Evolutionary conservation across 257 asterid genomes (phyloP).

Genomic region (Plectranthus barbatus): DNA sequence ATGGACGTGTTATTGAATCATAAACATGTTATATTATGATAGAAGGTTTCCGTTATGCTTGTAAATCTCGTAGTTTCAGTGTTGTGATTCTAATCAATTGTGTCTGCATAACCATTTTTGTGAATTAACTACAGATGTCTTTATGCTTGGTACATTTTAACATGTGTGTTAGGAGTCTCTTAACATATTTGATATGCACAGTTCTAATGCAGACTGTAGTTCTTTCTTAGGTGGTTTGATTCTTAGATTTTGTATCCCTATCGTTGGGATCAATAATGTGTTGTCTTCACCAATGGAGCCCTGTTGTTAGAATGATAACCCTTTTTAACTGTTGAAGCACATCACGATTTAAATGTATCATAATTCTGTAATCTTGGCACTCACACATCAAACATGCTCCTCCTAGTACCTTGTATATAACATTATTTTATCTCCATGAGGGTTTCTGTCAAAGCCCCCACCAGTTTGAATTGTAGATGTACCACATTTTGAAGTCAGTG

Average conservation of each 20-base stretch:
- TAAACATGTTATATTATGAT: background rate
- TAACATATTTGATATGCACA: no score
- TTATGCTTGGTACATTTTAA: no score
- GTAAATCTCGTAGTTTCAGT: background rate
- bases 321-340: background rate
- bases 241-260: background rate
- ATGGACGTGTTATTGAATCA: background rate
- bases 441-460: background rate
- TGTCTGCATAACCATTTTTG: no score
- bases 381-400: background rate
- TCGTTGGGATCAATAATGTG: background rate
- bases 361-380: background rate
- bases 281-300: background rate
- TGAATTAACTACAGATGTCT: no score
- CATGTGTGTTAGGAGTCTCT: no score
- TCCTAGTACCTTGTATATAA: background rate
- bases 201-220: no score
- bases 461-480: background rate
- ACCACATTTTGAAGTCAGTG: background rate
- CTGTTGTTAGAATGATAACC: background rate
- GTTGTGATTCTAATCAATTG: background rate
- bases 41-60: background rate
- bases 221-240: background rate
- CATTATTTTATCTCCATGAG: background rate
- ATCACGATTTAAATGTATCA: background rate